phyloP scores from a whole-genome alignment of 139 green algal genomes.

The Micractinium sp. region DNA sequence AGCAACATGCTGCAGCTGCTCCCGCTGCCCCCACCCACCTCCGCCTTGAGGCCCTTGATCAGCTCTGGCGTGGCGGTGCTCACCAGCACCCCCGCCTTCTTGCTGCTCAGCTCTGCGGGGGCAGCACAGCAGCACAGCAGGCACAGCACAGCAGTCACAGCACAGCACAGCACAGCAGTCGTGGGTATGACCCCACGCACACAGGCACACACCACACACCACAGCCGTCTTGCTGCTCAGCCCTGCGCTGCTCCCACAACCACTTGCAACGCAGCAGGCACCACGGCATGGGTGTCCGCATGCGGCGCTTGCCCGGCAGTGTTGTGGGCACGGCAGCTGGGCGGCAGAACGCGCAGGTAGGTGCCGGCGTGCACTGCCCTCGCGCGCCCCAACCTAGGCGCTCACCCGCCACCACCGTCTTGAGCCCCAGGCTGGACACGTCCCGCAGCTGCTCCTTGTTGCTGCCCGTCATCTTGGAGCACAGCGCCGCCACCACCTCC shows the following conservation, averaged over 20 bases:
- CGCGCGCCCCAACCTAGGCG: background rate
- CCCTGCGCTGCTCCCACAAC: too few relatives aligned
- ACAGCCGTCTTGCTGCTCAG: too few relatives aligned
- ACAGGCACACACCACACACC: too few relatives aligned
- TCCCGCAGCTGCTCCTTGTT: conserved; percentile 80
- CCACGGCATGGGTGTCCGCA: too few relatives aligned
- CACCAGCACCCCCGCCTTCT: conserved; percentile 21
- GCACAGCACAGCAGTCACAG: background rate
- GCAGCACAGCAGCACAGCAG: background rate
- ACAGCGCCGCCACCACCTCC: conserved; percentile 71
- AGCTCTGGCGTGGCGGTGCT: conserved; percentile 32
- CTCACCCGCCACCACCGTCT: conserved; percentile 65
- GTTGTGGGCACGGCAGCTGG: too few relatives aligned
- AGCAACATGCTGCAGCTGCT: too few relatives aligned
- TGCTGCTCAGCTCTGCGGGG: conserved; percentile 27
- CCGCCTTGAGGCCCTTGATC: conserved; percentile 47
- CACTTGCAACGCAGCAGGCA: too few relatives aligned
- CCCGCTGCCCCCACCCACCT: conserved; percentile 17
- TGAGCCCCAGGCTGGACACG: conserved; percentile 84
- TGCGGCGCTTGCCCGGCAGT: too few relatives aligned
- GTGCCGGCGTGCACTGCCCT: background rate
- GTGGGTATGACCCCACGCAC: too few relatives aligned
- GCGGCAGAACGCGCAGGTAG: too few relatives aligned
- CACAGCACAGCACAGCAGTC: background rate
- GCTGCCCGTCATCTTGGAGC: conserved; percentile 65